Conservation (phyloP, 305 asterid species). For the Fraxinus ornus region DNA sequence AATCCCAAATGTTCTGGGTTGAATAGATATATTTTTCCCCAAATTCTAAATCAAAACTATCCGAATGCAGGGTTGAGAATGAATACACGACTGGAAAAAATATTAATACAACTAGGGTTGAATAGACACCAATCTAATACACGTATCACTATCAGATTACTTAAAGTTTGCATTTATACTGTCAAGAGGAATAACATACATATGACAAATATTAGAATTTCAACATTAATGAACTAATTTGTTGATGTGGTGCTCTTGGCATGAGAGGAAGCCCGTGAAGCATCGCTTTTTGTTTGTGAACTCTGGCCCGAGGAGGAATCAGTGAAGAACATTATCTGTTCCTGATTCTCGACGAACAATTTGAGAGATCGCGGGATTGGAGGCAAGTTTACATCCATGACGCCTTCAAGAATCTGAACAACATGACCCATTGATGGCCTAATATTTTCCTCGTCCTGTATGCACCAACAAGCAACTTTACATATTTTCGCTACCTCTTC, state of each 20-base stretch:
- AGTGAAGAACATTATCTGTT: conserved; percentile 56
- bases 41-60: not conserved
- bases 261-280: conserved; percentile 41
- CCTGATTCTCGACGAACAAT: conserved; percentile 42
- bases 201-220: not conserved
- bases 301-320: conserved; percentile 61
- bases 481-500: conserved; percentile 57
- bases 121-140: not conserved
- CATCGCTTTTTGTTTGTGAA: conserved; percentile 40
- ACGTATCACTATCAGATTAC: not conserved
- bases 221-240: conserved; percentile 16
- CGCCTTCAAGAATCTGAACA: conserved; percentile 74
- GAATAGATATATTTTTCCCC: not conserved
- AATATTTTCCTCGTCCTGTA: conserved; percentile 60
- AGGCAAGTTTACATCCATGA: conserved; percentile 59
- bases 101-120: not conserved
- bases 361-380: conserved; percentile 60
- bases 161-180: not conserved
- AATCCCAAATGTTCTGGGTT: not conserved
- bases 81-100: not conserved
- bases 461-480: conserved; percentile 70
- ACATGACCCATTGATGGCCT: conserved; percentile 79
- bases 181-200: not conserved
- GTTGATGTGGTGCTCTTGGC: conserved; percentile 35
- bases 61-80: not conserved